A percentile compares a stretch with the other conserved stretches of the same genome.
These are phyloP conservation scores for Populus simonii DNA, from an alignment of 345 rosid genomes.

Conservation along the genomic window DNA sequence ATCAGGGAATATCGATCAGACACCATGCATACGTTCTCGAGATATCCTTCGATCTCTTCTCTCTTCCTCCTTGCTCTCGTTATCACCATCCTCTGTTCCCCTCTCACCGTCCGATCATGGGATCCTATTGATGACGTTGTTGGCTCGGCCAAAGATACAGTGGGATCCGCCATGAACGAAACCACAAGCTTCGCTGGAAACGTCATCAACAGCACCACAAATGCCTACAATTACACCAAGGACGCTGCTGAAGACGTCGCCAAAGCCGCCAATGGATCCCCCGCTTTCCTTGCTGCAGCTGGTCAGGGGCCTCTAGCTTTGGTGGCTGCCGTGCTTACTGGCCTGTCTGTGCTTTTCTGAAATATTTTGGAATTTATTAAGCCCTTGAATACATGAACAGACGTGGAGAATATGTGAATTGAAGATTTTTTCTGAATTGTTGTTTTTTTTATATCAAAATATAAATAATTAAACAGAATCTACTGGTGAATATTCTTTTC, in stretches of 20 bases:
- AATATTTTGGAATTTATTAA: not conserved
- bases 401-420: not conserved
- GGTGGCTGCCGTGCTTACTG: not conserved
- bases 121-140: not conserved
- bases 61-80: not conserved
- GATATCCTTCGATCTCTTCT: not conserved
- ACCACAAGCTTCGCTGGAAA: not conserved
- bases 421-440: too few relatives aligned
- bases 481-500: too few relatives aligned
- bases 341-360: not conserved
- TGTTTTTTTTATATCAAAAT: not conserved
- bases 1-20: too few relatives aligned
- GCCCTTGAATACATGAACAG: not conserved
- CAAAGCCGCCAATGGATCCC: not conserved
- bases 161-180: not conserved
- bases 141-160: not conserved
- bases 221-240: constrained; percentile 7
- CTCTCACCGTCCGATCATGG: not conserved
- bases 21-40: not conserved
- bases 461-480: too few relatives aligned
- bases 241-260: not conserved
- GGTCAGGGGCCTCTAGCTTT: not conserved
- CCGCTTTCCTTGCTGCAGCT: not conserved
- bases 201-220: not conserved
- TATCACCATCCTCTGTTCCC: not conserved